A percentile compares a stretch with the other conserved stretches of the same genome.
phyloP scores from a whole-genome alignment of 1,139 yeast genomes.

The Spencermartinsiella ligniputridi region DNA sequence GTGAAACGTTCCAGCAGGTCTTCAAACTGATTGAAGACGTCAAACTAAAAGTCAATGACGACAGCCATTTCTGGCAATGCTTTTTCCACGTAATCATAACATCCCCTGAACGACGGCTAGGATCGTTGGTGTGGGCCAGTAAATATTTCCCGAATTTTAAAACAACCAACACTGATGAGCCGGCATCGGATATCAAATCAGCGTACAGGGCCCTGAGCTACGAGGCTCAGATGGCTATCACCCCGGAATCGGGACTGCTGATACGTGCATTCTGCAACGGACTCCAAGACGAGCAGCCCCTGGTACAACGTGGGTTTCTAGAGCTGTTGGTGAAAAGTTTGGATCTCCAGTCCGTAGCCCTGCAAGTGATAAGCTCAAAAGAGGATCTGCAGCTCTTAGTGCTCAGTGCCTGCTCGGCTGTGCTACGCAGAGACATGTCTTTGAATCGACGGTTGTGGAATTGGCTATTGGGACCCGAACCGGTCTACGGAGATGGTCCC shows the following conservation, averaged over 20 bases:
- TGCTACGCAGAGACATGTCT: conserved; percentile 85
- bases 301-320: conserved; percentile 85
- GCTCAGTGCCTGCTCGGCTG: conserved; percentile 60
- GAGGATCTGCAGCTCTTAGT: conserved; percentile 57
- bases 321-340: conserved; percentile 69
- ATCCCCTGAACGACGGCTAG: conserved; percentile 73
- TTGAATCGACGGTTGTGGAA: conserved; percentile 88
- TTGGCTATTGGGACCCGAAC: conserved; percentile 79
- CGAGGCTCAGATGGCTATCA: conserved; percentile 57
- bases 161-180: conserved; percentile 15
- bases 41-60: conserved; percentile 56
- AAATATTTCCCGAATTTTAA: conserved; percentile 57
- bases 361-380: conserved; percentile 44
- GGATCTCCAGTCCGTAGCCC: conserved; percentile 57
- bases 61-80: conserved; percentile 81
- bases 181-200: conserved; percentile 12
- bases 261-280: conserved; percentile 71
- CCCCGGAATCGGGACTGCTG: conserved; percentile 76
- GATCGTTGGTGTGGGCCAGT: conserved; percentile 75
- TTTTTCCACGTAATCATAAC: conserved; percentile 70
- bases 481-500: conserved; percentile 26
- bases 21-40: conserved; percentile 57
- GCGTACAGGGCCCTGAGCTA: conserved; percentile 35
- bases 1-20: conserved; percentile 68
- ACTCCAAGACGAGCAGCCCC: conserved; percentile 53